Conservation (phyloP, 2,329 filamentous ascomycete species). For the Ophiognomonia clavigignenti-juglandacearum region DNA sequence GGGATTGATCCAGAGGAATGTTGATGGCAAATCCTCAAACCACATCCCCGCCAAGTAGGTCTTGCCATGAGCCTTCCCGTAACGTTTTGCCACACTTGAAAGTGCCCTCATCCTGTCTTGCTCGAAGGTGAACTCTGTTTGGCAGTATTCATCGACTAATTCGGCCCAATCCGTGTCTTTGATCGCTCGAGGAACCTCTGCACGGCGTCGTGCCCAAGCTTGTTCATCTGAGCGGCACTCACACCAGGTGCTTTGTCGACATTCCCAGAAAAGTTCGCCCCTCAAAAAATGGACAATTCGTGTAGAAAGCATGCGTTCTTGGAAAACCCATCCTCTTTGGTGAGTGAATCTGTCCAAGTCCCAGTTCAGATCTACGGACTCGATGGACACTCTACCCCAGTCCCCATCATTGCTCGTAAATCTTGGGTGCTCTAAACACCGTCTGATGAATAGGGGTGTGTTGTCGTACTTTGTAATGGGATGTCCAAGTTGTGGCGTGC, state of each 20-base stretch:
- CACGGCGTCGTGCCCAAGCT: neutral
- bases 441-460: neutral
- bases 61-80: neutral
- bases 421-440: neutral
- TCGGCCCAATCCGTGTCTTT: neutral
- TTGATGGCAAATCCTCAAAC: neutral
- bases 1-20: neutral
- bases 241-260: slow-evolving; percentile 1
- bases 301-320: neutral
- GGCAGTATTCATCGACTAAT: neutral
- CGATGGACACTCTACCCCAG: neutral
- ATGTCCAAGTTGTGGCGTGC: neutral
- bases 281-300: neutral
- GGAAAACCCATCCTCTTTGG: neutral
- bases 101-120: neutral
- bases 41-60: slow-evolving; percentile 1
- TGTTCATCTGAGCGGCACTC: neutral
- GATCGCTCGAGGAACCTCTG: neutral
- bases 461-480: neutral
- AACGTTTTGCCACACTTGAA: neutral
- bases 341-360: neutral
- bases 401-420: too few species aligned
- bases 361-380: neutral
- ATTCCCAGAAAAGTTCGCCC: slow-evolving; percentile 4
- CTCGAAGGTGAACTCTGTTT: neutral